phyloP scores from a whole-genome alignment of 108 stramenopile genomes.

The Cyclostephanos tholiformis region DNA sequence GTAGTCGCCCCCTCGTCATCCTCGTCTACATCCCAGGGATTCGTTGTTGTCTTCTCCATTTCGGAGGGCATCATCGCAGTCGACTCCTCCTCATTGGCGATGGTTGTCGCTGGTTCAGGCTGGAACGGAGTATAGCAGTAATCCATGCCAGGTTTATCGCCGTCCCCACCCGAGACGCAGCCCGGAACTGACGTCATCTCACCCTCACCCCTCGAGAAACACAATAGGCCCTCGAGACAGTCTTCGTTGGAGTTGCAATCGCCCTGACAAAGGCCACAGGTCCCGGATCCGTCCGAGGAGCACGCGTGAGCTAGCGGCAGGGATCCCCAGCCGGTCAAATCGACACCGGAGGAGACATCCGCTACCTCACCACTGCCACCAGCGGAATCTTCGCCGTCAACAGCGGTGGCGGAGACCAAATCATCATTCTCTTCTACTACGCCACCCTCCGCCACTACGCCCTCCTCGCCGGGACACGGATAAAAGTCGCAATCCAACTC shows the following conservation, averaged over 20 bases:
- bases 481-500: conserved; percentile 50
- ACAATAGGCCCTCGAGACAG: conserved; percentile 35
- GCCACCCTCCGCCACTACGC: not conserved
- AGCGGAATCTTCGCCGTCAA: not conserved
- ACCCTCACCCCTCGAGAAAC: conserved; percentile 39
- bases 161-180: conserved; percentile 34
- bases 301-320: conserved; percentile 20
- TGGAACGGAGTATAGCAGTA: conserved; percentile 39
- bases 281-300: conserved; percentile 14
- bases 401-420: no score
- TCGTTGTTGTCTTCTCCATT: conserved; percentile 28
- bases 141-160: conserved; percentile 39
- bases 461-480: conserved; percentile 30
- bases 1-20: not conserved
- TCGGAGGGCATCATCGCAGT: conserved; percentile 19
- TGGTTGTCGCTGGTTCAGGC: conserved; percentile 28
- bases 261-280: conserved; percentile 45
- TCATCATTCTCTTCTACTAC: conserved; percentile 2
- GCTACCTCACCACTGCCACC: not conserved
- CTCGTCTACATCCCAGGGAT: conserved; percentile 10
- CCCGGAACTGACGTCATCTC: conserved; percentile 45
- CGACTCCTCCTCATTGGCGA: conserved; percentile 24
- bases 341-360: not conserved
- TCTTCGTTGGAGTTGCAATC: conserved; percentile 49
- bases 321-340: conserved; percentile 24